Conservation (phyloP, 768 basidiomycete species). For the Boletus patriciae region DNA sequence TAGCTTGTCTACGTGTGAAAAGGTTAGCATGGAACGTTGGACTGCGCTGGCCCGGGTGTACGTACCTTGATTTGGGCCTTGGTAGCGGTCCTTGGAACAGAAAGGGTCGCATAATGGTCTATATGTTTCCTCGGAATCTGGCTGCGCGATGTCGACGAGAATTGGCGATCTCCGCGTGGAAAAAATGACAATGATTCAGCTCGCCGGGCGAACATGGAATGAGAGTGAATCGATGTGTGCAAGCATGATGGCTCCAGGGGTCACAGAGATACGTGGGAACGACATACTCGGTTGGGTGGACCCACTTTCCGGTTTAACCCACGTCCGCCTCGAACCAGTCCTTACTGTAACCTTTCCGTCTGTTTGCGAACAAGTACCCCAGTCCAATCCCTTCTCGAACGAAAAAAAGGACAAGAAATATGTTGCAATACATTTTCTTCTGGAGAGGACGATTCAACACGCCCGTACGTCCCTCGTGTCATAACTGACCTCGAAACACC, state of each 20-base stretch:
- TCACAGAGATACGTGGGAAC: constrained; percentile 25
- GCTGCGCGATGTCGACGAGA: constrained; percentile 20
- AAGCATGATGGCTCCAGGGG: not conserved
- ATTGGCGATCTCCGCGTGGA: constrained; percentile 3
- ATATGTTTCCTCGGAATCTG: constrained; percentile 7
- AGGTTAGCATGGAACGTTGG: constrained; percentile 1
- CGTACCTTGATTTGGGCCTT: constrained; percentile 36
- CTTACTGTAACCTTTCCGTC: no score
- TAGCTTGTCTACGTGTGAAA: constrained; percentile 26
- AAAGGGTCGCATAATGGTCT: constrained; percentile 32
- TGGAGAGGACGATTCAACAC: constrained; percentile 31
- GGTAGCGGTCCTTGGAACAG: constrained; percentile 29
- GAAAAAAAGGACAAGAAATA: constrained; percentile 4
- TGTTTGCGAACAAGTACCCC: not conserved
- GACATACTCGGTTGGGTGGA: constrained; percentile 5
- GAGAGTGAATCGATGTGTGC: not conserved
- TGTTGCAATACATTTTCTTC: constrained; percentile 28
- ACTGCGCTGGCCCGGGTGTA: not conserved
- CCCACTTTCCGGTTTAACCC: constrained; percentile 26
- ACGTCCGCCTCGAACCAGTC: not conserved
- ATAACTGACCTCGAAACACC: not conserved
- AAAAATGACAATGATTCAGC: not conserved
- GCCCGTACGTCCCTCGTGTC: constrained; percentile 19
- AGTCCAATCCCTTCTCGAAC: not conserved
- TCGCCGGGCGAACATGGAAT: not conserved